Base-by-base conservation (phyloP, 805 yeast species). In the Saccharomycopsis sp. region DNA sequence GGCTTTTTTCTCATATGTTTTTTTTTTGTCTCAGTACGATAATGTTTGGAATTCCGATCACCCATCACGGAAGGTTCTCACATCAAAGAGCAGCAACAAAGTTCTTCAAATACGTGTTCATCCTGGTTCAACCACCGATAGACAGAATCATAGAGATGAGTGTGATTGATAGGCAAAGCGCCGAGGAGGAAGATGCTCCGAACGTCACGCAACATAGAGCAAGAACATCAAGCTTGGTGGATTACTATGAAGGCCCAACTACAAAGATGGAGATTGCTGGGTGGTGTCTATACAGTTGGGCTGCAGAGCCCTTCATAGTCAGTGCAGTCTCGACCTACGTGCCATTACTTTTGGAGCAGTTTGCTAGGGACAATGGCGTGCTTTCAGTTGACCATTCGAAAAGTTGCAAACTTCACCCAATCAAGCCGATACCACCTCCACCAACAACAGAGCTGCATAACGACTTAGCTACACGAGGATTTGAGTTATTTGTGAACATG, bases 271-370 rank as follows among this genome's bases (percentile, higher is more conserved):
- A 73, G 48, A 64, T 78, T 2, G 50, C 65, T 26, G 89, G 88
- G 3, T 74, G 88, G 88, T 75, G 76, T 53, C 61, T 77, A 5
- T 78, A 75, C 49, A 65, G 79, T 2, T 77, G 82, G 70, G 87
- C 88, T 1, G 74, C 83, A 16, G 94, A 82, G 55, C 92, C 92
- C 0, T 83, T 81, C 53, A 69, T 80, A 3, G 92, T 82, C 5
- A 75, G 84, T 30, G 87, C 81, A 2, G 80, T 83, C 4, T 80
- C 88, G 0, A 80, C 89, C 0, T 83, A 80, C 55, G 79, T 82
- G 4, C 92, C 92, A 0, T 58, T 83, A 13, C 56, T 82, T 5
- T 59, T 82, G 22, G 87, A 82, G 47, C 80, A 77, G 50, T 68
- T 77, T 45, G 94, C 88, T 0, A 65, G 87, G 17, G 73, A 70